Evolutionary conservation across 306 rosid species (phyloP).

Genomic region (Cicer chorassanicum): DNA sequence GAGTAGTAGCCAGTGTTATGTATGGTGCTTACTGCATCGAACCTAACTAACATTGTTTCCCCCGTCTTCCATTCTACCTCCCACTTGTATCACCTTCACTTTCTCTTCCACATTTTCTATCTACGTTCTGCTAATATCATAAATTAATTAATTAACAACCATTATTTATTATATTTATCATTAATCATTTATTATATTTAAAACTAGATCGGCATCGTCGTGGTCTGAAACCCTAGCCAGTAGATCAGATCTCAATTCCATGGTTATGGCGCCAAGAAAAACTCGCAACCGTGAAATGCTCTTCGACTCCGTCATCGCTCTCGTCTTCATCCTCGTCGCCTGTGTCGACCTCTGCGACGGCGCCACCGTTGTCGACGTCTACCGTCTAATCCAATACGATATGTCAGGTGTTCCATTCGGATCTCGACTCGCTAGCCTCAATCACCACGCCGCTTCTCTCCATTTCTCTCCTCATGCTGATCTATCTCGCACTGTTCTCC

Average conservation of each 20-base stretch:
- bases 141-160: background rate
- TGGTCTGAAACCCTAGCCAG: constrained; percentile 50
- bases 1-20: background rate
- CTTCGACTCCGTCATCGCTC: constrained; percentile 78
- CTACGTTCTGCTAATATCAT: constrained; percentile 1
- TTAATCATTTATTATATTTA: background rate
- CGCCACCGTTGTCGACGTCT: constrained; percentile 95
- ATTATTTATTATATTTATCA: background rate
- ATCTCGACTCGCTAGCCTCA: constrained; percentile 91
- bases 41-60: constrained; percentile 6
- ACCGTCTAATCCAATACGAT: constrained; percentile 92
- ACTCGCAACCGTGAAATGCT: constrained; percentile 60
- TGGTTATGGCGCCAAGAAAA: constrained; percentile 55
- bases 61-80: constrained; percentile 29
- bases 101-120: constrained; percentile 3
- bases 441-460: constrained; percentile 88
- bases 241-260: constrained; percentile 45
- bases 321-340: constrained; percentile 73
- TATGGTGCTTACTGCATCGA: background rate
- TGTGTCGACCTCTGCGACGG: constrained; percentile 95
- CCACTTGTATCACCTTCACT: constrained; percentile 19
- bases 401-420: constrained; percentile 87
- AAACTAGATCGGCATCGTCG: constrained; percentile 33
- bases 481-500: constrained; percentile 93
- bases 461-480: constrained; percentile 82